A percentile compares a stretch with the other conserved stretches of the same genome.
Conservation (phyloP, 805 yeast species). For the Teunomyces panamensis region DNA sequence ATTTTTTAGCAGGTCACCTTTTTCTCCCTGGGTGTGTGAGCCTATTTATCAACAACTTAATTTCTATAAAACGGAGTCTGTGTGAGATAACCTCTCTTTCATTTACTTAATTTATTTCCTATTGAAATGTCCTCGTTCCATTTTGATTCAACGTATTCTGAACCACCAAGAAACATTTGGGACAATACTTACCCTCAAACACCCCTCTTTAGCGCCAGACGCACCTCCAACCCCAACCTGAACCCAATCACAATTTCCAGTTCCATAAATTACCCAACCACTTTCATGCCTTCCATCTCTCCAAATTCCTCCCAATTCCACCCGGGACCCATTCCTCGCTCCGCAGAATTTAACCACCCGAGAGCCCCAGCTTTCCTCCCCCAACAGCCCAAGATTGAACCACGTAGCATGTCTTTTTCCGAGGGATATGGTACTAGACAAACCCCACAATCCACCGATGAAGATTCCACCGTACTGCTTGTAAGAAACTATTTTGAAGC, state of each 20-base stretch:
- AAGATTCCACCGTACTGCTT: conserved; percentile 9
- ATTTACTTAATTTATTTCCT: background rate
- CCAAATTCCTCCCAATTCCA: background rate
- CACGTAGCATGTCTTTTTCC: background rate
- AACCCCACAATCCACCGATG: background rate
- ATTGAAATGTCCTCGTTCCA: background rate
- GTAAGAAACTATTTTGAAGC: conserved; percentile 34
- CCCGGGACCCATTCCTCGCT: background rate
- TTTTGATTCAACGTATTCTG: background rate
- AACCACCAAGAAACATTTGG: conserved; percentile 1
- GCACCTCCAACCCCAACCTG: background rate
- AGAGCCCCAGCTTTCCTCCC: background rate
- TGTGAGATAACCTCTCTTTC: background rate
- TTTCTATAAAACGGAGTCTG: conserved; percentile 2
- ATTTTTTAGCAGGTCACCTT: conserved; percentile 3
- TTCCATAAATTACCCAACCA: background rate
- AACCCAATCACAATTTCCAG: background rate
- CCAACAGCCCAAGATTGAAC: background rate
- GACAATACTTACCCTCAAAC: background rate
- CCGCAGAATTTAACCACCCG: background rate
- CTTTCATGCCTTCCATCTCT: background rate
- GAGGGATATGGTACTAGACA: background rate
- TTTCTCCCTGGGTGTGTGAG: background rate
- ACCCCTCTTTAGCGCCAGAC: background rate
- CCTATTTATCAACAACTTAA: background rate